These are phyloP conservation scores for Beauveria sp. DNA, from an alignment of 2,329 filamentous ascomycete species.

Conservation along the genomic window DNA sequence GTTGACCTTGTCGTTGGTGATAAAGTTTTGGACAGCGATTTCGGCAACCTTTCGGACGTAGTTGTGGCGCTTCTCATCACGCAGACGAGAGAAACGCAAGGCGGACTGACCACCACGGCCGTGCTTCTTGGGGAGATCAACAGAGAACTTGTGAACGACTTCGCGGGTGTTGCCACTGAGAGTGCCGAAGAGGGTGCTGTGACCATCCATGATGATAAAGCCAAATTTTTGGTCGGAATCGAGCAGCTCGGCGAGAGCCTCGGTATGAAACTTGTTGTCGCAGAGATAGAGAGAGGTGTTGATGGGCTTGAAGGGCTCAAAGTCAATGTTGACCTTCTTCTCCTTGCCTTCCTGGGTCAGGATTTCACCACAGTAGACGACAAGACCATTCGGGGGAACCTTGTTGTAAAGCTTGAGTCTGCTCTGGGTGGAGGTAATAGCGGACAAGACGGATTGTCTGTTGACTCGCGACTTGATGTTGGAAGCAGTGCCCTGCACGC, in stretches of 20 bases:
- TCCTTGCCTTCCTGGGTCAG: conserved; percentile 98
- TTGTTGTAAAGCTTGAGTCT: conserved; percentile 99
- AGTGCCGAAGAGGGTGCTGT: conserved; percentile 94
- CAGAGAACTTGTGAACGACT: conserved; percentile 93
- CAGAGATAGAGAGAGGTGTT: conserved; percentile 99
- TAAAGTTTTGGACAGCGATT: conserved; percentile 96
- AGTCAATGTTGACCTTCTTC: conserved; percentile 99
- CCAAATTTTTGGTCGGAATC: conserved; percentile 99
- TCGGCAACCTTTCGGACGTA: conserved; percentile 99
- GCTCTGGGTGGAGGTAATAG: conserved; percentile 98
- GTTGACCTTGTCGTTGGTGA: conserved; percentile 97
- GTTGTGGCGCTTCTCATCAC: conserved; percentile 99
- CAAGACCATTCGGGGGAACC: conserved; percentile 92
- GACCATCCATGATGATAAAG: conserved; percentile 99
- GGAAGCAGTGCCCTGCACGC: conserved; percentile 77
- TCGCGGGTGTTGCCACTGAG: conserved; percentile 96
- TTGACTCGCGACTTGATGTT: conserved; percentile 99
- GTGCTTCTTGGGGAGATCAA: conserved; percentile 99
- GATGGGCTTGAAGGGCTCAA: conserved; percentile 99
- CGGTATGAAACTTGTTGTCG: conserved; percentile 99
- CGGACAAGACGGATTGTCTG: conserved; percentile 92
- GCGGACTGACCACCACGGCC: conserved; percentile 99
- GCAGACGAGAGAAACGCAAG: conserved; percentile 96
- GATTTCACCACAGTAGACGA: conserved; percentile 99
- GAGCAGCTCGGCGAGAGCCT: conserved; percentile 90